phyloP scores from a whole-genome alignment of 805 yeast species.

The Ogataea zsoltii region DNA sequence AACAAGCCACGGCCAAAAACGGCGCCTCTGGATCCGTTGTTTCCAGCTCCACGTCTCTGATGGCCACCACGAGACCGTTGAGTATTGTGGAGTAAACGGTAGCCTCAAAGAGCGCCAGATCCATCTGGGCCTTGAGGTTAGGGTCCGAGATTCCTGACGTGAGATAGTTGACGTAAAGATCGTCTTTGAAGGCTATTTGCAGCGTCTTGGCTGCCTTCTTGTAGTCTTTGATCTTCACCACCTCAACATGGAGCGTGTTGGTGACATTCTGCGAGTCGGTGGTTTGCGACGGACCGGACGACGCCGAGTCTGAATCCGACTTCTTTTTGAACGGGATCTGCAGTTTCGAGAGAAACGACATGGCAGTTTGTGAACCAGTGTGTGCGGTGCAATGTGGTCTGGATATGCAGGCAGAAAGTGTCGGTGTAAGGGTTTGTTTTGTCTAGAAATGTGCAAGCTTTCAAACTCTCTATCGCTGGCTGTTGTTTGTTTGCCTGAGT shows the following conservation, averaged over 20 bases:
- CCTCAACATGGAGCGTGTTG: slow-evolving; percentile 29
- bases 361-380: not conserved
- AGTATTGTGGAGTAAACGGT: slow-evolving; percentile 52
- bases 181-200: slow-evolving; percentile 53
- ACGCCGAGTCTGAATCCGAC: slow-evolving; percentile 9
- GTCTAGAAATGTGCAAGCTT: no score
- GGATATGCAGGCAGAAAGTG: not conserved
- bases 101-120: slow-evolving; percentile 53
- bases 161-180: slow-evolving; percentile 52
- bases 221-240: slow-evolving; percentile 43
- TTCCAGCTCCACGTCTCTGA: slow-evolving; percentile 50
- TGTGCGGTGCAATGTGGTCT: not conserved
- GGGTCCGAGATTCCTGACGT: slow-evolving; percentile 42
- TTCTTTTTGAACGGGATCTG: slow-evolving; percentile 19
- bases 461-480: no score
- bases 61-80: slow-evolving; percentile 50
- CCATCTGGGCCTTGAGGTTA: slow-evolving; percentile 41
- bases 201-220: slow-evolving; percentile 56
- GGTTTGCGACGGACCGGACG: not conserved
- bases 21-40: slow-evolving; percentile 41
- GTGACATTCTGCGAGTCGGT: not conserved
- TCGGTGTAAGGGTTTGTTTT: no score
- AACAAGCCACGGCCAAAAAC: slow-evolving; percentile 54
- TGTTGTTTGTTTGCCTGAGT: no score
- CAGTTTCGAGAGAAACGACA: slow-evolving; percentile 22